Evolutionary conservation across 176 grass and related monocot species (phyloP), one percentile per base, ranked within the genome.

Genomic region (Bothriochloa decipiens): DNA sequence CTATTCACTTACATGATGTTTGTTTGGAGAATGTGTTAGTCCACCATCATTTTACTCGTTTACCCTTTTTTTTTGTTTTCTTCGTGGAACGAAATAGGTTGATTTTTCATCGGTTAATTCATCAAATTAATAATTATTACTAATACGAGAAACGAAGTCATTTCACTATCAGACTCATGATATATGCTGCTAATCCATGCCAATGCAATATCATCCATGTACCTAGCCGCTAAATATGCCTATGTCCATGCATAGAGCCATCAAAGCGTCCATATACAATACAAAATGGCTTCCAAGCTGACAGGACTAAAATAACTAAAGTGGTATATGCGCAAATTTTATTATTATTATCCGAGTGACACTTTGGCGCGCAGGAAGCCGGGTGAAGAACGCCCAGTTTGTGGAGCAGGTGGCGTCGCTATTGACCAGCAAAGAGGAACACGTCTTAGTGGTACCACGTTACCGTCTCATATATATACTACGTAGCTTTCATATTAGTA

Each of bases 301-400:
- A 57, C 7, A 57, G 7, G 52, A 8, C 8, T 22, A 57, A 57
- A 22, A 57, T 55, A 49, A 16, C 15, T 17, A 18, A 18, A 17
- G 49, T 18, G 49, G 49, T 53, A 18, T 52, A 18, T 52, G 47
- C 3, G 49, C 16, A 53, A 52, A n/a, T n/a, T n/a, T n/a, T n/a
- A n/a, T n/a, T n/a, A n/a, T n/a, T n/a, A n/a, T 53, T 53, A 7
- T 18, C 16, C 17, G 49, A 52, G 1, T 11, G 20, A 25, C 49
- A 39, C 25, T 11, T 17, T 13, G 0, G 20, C 39, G 55, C 41
- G 18, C 91, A 97, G 94, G 94, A 17, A 83, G 22, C 69, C 39
- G 80, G 69, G 88, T 85, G 86, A 94, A 92, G 75, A 97, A 97
- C 68, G 83, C 78, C 39, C 20, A 49, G 66, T 97, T 94, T 70